phyloP scores from a whole-genome alignment of 1,284 basidiomycete genomes.

The Schizophyllum commune region DNA sequence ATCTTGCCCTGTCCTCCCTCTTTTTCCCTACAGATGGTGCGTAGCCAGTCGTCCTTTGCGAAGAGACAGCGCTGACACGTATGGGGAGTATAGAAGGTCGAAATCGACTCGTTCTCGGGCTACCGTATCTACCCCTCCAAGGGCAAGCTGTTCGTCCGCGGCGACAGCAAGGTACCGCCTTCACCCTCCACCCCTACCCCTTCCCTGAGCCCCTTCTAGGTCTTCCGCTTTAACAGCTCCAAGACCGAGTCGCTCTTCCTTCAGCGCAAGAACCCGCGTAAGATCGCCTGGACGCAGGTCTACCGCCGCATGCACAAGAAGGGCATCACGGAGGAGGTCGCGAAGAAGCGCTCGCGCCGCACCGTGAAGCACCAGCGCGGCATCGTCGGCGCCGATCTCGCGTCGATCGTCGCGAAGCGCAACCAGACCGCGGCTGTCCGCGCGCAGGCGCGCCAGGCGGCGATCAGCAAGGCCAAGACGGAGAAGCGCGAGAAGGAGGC shows the following conservation, averaged over 20 bases:
- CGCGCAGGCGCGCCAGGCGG: conserved; percentile 72
- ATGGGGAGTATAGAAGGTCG: conserved; percentile 68
- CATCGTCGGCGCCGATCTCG: conserved; percentile 94
- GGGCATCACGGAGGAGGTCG: conserved; percentile 97
- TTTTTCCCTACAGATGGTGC: neutral
- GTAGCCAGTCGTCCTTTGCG: neutral
- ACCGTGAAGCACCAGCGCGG: conserved; percentile 99
- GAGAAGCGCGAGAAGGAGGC: conserved; percentile 96
- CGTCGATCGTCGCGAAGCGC: conserved; percentile 84
- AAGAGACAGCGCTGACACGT: neutral
- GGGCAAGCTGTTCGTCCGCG: conserved; percentile 93
- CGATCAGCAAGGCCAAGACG: conserved; percentile 88
- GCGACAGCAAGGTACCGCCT: conserved; percentile 83
- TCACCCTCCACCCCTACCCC: neutral
- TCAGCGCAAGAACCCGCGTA: conserved; percentile 99
- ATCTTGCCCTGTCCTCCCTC: neutral
- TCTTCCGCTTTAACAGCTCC: conserved; percentile 86
- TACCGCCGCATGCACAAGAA: conserved; percentile 99
- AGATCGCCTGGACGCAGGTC: conserved; percentile 97
- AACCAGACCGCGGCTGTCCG: conserved; percentile 88
- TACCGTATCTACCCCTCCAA: conserved; percentile 95
- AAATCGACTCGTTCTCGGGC: conserved; percentile 94
- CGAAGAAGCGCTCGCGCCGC: conserved; percentile 97
- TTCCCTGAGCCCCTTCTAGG: conserved; percentile 33
- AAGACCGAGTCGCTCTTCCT: conserved; percentile 97